Conservation (phyloP, 768 basidiomycete species). For the Phylloporus sp. region DNA sequence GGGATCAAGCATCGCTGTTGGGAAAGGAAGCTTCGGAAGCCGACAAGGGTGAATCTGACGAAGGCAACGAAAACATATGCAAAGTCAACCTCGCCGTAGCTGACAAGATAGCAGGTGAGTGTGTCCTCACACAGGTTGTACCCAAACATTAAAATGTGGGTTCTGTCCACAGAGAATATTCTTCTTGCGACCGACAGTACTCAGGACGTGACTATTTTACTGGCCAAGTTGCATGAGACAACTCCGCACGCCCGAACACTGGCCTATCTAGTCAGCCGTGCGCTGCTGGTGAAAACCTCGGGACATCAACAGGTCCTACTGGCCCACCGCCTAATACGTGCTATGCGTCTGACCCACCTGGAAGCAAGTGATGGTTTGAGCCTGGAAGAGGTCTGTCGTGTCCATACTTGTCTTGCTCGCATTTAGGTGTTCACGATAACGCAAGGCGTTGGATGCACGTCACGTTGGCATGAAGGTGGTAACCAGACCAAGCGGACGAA, state of each 20-base stretch:
- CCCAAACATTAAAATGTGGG: neutral
- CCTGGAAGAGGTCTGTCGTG: conserved; percentile 27
- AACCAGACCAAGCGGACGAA: conserved; percentile 55
- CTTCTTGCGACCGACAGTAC: conserved; percentile 43
- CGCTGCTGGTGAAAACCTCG: conserved; percentile 50
- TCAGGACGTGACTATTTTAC: conserved; percentile 43
- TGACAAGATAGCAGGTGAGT: conserved; percentile 59
- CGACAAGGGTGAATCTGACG: conserved; percentile 28
- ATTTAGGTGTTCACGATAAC: conserved; percentile 1
- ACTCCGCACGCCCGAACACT: conserved; percentile 52
- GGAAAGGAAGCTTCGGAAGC: conserved; percentile 26
- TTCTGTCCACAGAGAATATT: conserved; percentile 52
- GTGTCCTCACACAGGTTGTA: neutral
- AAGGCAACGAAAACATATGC: conserved; percentile 41
- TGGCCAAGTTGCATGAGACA: conserved; percentile 46
- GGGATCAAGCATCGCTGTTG: conserved; percentile 30
- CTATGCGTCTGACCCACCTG: conserved; percentile 43
- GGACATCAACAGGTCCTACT: conserved; percentile 56
- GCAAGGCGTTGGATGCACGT: conserved; percentile 42
- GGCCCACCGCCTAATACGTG: conserved; percentile 43
- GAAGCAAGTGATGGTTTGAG: conserved; percentile 37
- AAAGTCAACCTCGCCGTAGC: conserved; percentile 51
- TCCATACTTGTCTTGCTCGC: neutral
- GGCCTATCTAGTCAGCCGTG: conserved; percentile 58
- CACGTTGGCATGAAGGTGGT: conserved; percentile 47